Evolutionary conservation across 2,329 filamentous ascomycete genomes (phyloP), one percentile per base, ranked within the genome.

Genomic region (Monosporascus sp.): DNA sequence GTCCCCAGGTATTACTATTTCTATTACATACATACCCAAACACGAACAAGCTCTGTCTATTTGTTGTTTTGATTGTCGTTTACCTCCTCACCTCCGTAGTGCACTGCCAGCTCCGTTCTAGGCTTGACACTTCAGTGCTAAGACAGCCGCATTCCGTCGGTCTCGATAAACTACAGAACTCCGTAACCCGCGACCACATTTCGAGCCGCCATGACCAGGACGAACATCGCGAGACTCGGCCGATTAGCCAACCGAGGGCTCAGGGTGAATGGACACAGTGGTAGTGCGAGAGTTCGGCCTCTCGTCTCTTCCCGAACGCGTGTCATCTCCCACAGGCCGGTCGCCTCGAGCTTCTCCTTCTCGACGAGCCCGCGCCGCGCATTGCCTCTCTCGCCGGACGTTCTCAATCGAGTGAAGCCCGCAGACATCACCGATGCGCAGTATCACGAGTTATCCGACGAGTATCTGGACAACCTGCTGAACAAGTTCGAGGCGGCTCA

Each of bases 371-470:
- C 47, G 66, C 74, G 52, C 61, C 65, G 53, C 59, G 69, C 57
- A 49, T 68, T 57, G 68, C 75, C 61, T 49, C 72, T 70, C 22
- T 75, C 79, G 54, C 62, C 68, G 37, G 52, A 68, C 6, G 54
- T 59, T 42, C 54, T 68, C 41, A 65, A 65, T 52, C 56, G 57
- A 5, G 62, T 62, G 6, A 55, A 54, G 18, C 77, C 88, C 1
- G 83, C 85, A 2, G 78, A 88, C 48, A 76, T 97, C 56, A 81
- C 82, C 2, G 82, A 86, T 3, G 74, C 78, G 25, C 75, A 90
- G 65, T 97, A 95, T 69, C 86, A 96, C 66, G 79, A 88, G 52
- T 76, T 89, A 31, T 83, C 91, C 27, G 89, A 97, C 65, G 70
- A 78, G 48, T 96, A 89, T 69, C 78, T 97, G 62, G 78, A 85